Conservation (phyloP, 345 rosid species). For the Microthlaspi erraticum region DNA sequence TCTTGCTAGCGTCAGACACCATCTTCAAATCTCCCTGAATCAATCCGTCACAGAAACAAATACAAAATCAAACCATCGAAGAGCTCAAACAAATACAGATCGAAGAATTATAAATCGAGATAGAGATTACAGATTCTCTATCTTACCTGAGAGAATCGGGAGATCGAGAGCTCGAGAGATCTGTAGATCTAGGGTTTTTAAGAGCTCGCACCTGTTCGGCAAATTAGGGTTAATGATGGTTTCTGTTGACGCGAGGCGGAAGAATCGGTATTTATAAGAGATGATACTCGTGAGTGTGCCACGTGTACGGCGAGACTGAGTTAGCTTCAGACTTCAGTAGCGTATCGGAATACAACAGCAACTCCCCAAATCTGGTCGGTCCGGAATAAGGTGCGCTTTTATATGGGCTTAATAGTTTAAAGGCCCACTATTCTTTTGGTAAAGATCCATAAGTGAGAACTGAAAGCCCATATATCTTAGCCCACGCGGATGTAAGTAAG, state of each 20-base stretch:
- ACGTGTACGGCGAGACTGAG: slow-evolving; percentile 44
- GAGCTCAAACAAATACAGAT: background rate
- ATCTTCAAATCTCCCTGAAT: slow-evolving; percentile 52
- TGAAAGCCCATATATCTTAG: slow-evolving; percentile 14
- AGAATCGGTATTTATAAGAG: slow-evolving; percentile 34
- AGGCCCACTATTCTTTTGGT: slow-evolving; percentile 2
- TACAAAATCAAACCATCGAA: background rate
- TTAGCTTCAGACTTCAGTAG: slow-evolving; percentile 4
- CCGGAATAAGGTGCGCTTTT: slow-evolving; percentile 16
- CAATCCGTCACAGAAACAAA: background rate
- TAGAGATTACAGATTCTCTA: background rate
- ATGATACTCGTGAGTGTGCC: slow-evolving; percentile 16
- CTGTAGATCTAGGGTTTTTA: slow-evolving; percentile 44
- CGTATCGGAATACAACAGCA: slow-evolving; percentile 37
- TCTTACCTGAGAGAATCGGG: slow-evolving; percentile 31
- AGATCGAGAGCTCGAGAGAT: slow-evolving; percentile 38
- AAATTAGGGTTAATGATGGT: slow-evolving; percentile 45
- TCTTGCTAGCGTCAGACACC: slow-evolving; percentile 99
- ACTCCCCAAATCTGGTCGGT: slow-evolving; percentile 28
- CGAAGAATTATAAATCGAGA: background rate
- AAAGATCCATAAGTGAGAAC: background rate
- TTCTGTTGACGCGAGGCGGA: slow-evolving; percentile 36
- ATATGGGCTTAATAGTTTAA: background rate
- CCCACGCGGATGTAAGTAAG: background rate
- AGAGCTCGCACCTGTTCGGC: slow-evolving; percentile 17